Evolutionary conservation across 257 asterid genomes (phyloP), one percentile per base, ranked within the genome.

Genomic region (Przewalskia tangutica): DNA sequence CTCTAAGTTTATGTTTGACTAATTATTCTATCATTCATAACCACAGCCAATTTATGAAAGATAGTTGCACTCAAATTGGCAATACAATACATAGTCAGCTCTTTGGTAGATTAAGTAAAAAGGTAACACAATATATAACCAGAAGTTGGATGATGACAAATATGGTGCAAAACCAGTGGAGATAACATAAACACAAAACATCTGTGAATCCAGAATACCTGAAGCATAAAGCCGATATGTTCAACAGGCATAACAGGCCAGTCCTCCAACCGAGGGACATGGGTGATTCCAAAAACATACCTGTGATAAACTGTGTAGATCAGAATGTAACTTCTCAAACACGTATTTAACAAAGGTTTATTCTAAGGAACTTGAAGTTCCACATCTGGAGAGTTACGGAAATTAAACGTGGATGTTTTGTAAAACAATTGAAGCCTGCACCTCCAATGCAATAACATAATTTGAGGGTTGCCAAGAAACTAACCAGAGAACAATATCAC

Each of bases 161-260:
- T n/a, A 71, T 20, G 62, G 62, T 6, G 12, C 2, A 59, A 8
- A 59, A 18, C 65, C 65, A 59, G 36, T 8, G 11, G 9, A 18
- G 27, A 68, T 58, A 59, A 67, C 59, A 77, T 55, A 58, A 46
- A 50, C 63, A 48, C 59, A 40, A 13, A 75, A 75, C 62, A 75
- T 20, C 9, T 27, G 7, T 20, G 77, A 50, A 38, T 77, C 38
- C 10, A 14, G 63, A 42, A 68, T 68, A 93, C 98, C 97, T 95
- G 98, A 83, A 95, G 97, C 91, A 92, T 81, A 82, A 95, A 95
- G 64, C 99, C 99, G 62, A 93, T 89, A 88, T 83, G 94, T 85
- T 95, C 99, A 58, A 93, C 99, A 0, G 98, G 99, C 99, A 95
- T 95, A 73, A 95, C 97, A 48, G 99, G 99, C 98, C 97, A 95